Evolutionary conservation across 148 eudicot genomes (phyloP), one percentile per base, ranked within the genome.

Genomic region (Dianthus caryophyllus): DNA sequence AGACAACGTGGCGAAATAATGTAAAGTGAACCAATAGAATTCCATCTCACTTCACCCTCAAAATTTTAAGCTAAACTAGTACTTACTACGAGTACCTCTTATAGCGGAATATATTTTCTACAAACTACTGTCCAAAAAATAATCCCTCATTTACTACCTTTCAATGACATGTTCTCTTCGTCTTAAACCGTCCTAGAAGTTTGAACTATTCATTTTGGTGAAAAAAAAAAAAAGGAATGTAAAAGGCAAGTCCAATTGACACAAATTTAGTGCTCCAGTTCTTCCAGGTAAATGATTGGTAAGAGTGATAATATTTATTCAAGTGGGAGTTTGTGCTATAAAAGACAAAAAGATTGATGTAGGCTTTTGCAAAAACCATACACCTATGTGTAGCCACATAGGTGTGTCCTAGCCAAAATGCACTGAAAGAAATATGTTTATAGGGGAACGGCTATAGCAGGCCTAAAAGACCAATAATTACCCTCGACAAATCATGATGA

Each of bases 321-420:
- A 41, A 31, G 48, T 5, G 49, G 55, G 58, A 18, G 20, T 50
- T 0, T 24, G 11, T 4, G 25, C 49, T 38, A 17, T 44, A 24
- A 26, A 7, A 51, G 7, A 60, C 49, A 62, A 71, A 69, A 1
- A 44, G 22, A 30, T 15, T 63, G 20, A 43, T 44, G 53, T 43
- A 43, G 66, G 52, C 21, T 21, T 63, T 63, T 14, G n/a, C 52
- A 44, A 24, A 18, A 43, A 25, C 6, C n/a, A 14, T 61, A 43
- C 29, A 43, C 20, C 50, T 13, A 63, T 43, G 52, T 15, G 43
- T 43, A 43, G 7, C 12, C 29, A 29, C 30, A 30, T 13, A n/a
- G 41, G 15, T 63, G 15, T n/a, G 33, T 63, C 25, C 66, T 22
- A 44, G 66, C 52, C 52, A 39, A 43, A 63, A 63, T 24, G 30